Evolutionary conservation across 1,284 basidiomycete species (phyloP), one percentile per base, ranked within the genome.

Genomic region (Microstroma glucosiphilum): DNA sequence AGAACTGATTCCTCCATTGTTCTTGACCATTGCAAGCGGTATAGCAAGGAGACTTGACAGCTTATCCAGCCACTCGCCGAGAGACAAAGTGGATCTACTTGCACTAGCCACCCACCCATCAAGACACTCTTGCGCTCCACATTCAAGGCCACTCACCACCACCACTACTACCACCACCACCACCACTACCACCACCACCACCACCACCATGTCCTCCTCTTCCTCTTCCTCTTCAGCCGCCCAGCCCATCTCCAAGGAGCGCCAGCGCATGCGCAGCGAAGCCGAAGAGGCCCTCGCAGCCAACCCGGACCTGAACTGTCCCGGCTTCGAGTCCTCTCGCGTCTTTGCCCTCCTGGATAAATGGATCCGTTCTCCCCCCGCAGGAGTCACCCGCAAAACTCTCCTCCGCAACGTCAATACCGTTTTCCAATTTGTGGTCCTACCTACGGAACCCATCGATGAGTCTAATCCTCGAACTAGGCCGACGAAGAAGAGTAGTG

Each of bases 361-460:
- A 60, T 61, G 71, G 26, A 65, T 75, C 21, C 63, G 60, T 12
- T 63, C 68, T 19, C 70, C 75, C 1, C 71, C 71, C 42, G 70
- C 71, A 46, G 69, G 71, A 12, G 67, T 55, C 41, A 67, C 69
- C 9, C 68, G 66, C 43, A 69, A 68, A 26, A 62, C 67, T n/a
- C 70, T 77, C 19, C 42, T 69, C 30, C 66, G 70, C 46, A 64
- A 67, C 49, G 64, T 76, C 7, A 63, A 71, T 30, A 70, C 70
- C 57, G 64, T 76, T 61, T 76, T 76, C 61, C 64, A 75, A 30
- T 78, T 77, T 51, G 53, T 76, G 56, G 68, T 78, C 46, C 71
- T 76, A 49, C 75, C 75, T 11, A 63, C 63, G 30, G 43, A 40
- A 19, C 67, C 71, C 23, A 64, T 75, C 49, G 69, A 73, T 41